These are phyloP conservation scores for Cenchrus fungigraminus DNA, from an alignment of 176 grass and related monocot species.

Conservation along the genomic window DNA sequence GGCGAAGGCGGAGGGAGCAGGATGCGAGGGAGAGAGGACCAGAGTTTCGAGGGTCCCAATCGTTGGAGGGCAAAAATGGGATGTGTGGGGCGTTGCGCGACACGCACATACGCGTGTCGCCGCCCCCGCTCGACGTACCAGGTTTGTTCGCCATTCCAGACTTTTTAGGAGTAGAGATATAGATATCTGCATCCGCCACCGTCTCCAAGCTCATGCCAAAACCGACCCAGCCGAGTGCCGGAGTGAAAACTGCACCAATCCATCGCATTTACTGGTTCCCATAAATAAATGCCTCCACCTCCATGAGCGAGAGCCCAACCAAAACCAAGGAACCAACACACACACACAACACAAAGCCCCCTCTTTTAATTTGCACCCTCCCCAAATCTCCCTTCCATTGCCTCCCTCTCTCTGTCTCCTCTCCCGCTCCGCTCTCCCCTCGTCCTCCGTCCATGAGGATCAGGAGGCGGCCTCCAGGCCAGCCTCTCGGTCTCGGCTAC, in stretches of 20 bases:
- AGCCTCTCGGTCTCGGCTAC: slow-evolving; percentile 30
- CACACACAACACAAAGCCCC: slow-evolving; percentile 25
- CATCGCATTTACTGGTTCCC: slow-evolving; percentile 33
- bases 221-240: neutral
- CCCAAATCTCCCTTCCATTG: slow-evolving; percentile 36
- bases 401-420: neutral
- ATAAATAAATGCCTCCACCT: slow-evolving; percentile 40
- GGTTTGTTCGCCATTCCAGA: too few species aligned
- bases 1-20: too few species aligned
- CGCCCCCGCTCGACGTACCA: too few species aligned
- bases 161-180: too few species aligned
- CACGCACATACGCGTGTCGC: too few species aligned
- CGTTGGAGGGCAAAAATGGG: too few species aligned
- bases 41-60: too few species aligned
- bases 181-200: neutral
- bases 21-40: too few species aligned
- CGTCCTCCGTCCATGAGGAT: slow-evolving; percentile 75
- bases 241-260: slow-evolving; percentile 42
- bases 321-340: slow-evolving; percentile 49
- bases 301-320: slow-evolving; percentile 28
- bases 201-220: neutral
- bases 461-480: slow-evolving; percentile 60
- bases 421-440: neutral
- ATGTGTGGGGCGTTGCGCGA: too few species aligned
- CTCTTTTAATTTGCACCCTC: slow-evolving; percentile 60